Evolutionary conservation across 148 eudicot species (phyloP), one percentile per base, ranked within the genome.

Genomic region (Chenopodium quinoa): DNA sequence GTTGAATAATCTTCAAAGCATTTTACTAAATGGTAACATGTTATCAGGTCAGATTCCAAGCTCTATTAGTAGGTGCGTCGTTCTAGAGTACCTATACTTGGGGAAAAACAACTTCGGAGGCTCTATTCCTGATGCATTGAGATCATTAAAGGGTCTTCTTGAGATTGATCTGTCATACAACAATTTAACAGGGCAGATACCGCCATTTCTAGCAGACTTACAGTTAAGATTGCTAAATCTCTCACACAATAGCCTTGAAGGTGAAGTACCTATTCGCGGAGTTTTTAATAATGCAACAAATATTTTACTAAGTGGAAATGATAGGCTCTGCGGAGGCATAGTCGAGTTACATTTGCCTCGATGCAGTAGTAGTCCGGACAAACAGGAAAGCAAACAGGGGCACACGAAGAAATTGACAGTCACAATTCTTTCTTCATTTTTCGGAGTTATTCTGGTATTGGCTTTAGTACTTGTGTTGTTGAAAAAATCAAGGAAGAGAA

Each of bases 281-380:
- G 44, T 83, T 9, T 89, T 89, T 37, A 14, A 60, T 50, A 89
- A 89, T 70, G 63, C 80, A 58, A 85, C 78, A 79, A 85, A 71
- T 32, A 22, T 77, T 46, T 80, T 77, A 40, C 47, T 87, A n/a
- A 12, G 16, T 7, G 91, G 88, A 66, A 89, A 89, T 73, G 67
- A 32, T 13, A 78, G 14, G 79, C 87, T 89, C 9, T 87, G 89
- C 71, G 89, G 91, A 76, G 91, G 91, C 22, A 48, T 80, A 40
- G 27, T 80, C 10, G 79, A 76, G 75, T 74, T 87, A 22, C 65
- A 80, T 13, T 73, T 89, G 27, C 85, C 88, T 20, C 48, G 0
- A 60, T 86, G 87, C 56, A 79, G 52, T 4, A 25, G 2, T 25
- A 66, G 31, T 29, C 25, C 13, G 22, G 31, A 46, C 34, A 9